Conservation (phyloP, 2,329 filamentous ascomycete species). For the Shiraia sp. region DNA sequence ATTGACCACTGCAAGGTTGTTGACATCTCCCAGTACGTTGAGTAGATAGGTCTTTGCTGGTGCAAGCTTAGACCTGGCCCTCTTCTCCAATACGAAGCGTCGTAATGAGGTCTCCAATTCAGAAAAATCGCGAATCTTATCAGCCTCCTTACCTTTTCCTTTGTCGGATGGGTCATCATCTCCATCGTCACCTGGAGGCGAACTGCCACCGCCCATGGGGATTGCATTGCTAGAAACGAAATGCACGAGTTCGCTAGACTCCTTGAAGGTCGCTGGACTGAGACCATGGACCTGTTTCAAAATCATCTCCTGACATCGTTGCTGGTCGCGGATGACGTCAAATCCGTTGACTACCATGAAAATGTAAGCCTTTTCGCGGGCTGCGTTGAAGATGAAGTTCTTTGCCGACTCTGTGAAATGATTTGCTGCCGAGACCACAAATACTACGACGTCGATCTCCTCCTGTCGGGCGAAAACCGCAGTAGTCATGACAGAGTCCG, state of each 20-base stretch:
- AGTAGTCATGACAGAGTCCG: slow-evolving; percentile 94
- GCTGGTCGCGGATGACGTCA: slow-evolving; percentile 89
- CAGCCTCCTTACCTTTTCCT: slow-evolving; percentile 71
- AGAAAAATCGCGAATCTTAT: slow-evolving; percentile 88
- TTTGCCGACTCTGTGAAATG: slow-evolving; percentile 98
- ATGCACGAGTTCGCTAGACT: slow-evolving; percentile 89
- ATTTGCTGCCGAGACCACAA: slow-evolving; percentile 95
- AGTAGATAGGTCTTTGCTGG: slow-evolving; percentile 94
- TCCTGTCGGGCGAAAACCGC: slow-evolving; percentile 96
- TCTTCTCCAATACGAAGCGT: slow-evolving; percentile 93
- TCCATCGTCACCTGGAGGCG: slow-evolving; percentile 40
- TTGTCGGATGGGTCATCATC: slow-evolving; percentile 52
- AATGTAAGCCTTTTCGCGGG: slow-evolving; percentile 95
- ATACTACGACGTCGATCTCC: slow-evolving; percentile 98
- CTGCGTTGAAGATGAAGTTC: slow-evolving; percentile 95
- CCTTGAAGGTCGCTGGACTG: slow-evolving; percentile 92
- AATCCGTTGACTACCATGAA: slow-evolving; percentile 99
- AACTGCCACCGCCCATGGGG: slow-evolving; percentile 61
- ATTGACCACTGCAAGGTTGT: slow-evolving; percentile 83
- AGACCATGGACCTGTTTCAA: slow-evolving; percentile 83
- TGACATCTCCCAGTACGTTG: slow-evolving; percentile 87
- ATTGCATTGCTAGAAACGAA: slow-evolving; percentile 98
- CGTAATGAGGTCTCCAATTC: slow-evolving; percentile 85
- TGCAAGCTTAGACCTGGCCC: slow-evolving; percentile 90
- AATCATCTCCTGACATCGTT: slow-evolving; percentile 89